Evolutionary conservation across 2,329 filamentous ascomycete species (phyloP), one percentile per base, ranked within the genome.

Genomic region (Cladosporium colombiae): DNA sequence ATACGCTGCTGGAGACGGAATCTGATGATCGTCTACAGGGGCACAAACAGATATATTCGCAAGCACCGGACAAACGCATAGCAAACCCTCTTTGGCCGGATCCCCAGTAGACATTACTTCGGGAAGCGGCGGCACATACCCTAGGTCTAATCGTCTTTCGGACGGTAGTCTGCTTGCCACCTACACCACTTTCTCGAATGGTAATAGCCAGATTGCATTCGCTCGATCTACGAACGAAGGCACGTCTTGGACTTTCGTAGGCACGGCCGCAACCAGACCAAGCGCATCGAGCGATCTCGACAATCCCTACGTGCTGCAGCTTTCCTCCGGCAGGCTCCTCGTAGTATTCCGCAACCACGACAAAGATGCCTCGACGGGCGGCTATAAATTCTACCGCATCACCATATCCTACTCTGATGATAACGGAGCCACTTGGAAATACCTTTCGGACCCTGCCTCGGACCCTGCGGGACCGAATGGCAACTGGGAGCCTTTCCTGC

Each of bases 401-500:
- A 78, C 78, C 1, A 55, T 83, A 8, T 80, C 74, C 46, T 77
- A 77, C 66, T 81, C 78, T 4, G 77, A 80, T 46, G 79, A 83
- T 65, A 70, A 72, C n/a, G 81, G 81, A 29, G 64, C 37, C 27
- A 76, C 68, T 0, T 83, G 78, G 73, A 65, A 66, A 14, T 81
- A 76, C 66, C 74, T 77, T 2, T 71, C 65, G 29, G 71, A 69
- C 0, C 71, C 75, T 6, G 72, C 70, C 5, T 57, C 61, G 2
- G 55, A 67, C 16, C 40, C 57, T 7, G 35, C 57, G 25, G 57
- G 40, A 10, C 37, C 57, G 10, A 79, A 79, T 35, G 81, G 81
- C 2, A 72, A 78, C 5, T 83, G 81, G 81, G 81, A 83, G 66
- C 82, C 81, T 0, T 82, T 82, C 67, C 60, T 83, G 23, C 74